Conservation (phyloP, 495 filamentous ascomycete species). For the Xylaria palmicola region DNA sequence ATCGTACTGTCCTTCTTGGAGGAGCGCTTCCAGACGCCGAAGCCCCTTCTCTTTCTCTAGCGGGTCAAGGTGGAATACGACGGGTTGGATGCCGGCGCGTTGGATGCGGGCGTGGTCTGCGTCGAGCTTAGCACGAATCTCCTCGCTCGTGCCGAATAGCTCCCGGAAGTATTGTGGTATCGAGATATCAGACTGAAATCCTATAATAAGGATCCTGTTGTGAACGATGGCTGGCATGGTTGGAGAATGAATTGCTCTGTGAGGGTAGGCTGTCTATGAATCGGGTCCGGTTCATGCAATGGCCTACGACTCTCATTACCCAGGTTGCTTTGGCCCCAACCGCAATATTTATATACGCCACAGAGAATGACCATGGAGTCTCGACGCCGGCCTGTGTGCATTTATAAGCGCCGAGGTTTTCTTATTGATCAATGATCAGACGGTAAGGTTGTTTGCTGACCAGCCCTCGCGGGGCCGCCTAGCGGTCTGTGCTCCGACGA, state of each 20-base stretch:
- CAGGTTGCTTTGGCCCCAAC: no score
- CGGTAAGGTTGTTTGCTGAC: not conserved
- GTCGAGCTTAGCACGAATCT: not conserved
- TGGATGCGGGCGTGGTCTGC: conserved; percentile 5
- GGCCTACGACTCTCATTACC: no score
- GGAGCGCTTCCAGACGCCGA: not conserved
- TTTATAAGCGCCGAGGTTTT: conserved; percentile 3
- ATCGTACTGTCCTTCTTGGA: not conserved
- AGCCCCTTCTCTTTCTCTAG: not conserved
- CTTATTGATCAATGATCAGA: not conserved
- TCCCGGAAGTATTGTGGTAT: not conserved
- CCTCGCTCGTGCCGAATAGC: not conserved
- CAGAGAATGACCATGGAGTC: no score
- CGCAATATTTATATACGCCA: not conserved
- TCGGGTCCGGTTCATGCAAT: no score
- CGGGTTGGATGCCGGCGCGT: not conserved
- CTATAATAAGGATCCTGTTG: conserved; percentile 1
- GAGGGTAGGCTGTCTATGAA: not conserved
- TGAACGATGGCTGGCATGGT: conserved; percentile 1
- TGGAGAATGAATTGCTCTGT: not conserved
- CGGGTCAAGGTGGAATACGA: not conserved
- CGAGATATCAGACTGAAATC: not conserved
- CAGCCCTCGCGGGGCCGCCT: not conserved
- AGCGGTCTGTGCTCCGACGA: not conserved
- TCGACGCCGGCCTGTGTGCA: no score